A percentile compares a stretch with the other conserved stretches of the same genome.
Conservation (phyloP, 1,284 basidiomycete species). For the Butyriboletus appendiculatus region DNA sequence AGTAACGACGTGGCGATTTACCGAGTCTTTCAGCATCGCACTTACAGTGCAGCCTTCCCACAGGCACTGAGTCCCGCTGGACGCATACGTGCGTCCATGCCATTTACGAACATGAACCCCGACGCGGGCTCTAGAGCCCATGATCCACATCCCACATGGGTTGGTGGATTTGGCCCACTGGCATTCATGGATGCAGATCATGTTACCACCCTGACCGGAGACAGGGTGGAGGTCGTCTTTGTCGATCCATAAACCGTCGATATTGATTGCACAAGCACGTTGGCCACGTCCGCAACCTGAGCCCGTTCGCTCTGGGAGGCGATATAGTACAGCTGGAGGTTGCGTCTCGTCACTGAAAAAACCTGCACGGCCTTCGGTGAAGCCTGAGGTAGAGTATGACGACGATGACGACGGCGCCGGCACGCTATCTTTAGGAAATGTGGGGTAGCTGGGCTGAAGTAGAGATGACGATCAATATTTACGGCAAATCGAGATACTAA, state of each 20-base stretch:
- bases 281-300: background rate
- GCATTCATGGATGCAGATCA: conserved; percentile 13
- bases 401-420: no score
- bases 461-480: background rate
- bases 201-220: background rate
- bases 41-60: conserved; percentile 12
- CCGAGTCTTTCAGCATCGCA: conserved; percentile 10
- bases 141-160: conserved; percentile 20
- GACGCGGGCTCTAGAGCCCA: conserved; percentile 5
- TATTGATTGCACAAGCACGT: conserved; percentile 1
- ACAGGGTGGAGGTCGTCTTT: conserved; percentile 5
- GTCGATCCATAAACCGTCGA: conserved; percentile 10
- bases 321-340: background rate
- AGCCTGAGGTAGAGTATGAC: no score
- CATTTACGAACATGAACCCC: conserved; percentile 13
- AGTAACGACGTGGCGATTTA: conserved; percentile 13
- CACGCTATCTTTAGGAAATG: background rate
- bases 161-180: conserved; percentile 5
- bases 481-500: background rate
- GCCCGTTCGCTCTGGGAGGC: background rate
- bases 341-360: background rate
- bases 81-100: background rate
- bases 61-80: background rate
- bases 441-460: background rate
- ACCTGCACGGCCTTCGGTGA: background rate